phyloP scores from a whole-genome alignment of 2,329 filamentous ascomycete species.

The Alternaria burnsii region DNA sequence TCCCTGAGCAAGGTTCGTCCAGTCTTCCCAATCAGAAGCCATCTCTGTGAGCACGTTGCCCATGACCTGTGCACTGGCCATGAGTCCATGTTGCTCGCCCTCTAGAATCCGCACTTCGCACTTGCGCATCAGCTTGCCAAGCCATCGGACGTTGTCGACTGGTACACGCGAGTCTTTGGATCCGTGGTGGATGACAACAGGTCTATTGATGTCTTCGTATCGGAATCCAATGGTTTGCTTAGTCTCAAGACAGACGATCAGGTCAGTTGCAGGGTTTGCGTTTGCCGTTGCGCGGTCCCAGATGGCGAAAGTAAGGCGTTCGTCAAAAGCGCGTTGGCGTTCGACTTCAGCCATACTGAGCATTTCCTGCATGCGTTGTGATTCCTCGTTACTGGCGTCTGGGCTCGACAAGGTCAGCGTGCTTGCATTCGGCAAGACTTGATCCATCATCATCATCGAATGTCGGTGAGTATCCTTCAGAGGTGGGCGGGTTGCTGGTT shows the following conservation, averaged over 20 bases:
- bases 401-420: constrained; percentile 40
- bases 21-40: constrained; percentile 78
- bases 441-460: constrained; percentile 61
- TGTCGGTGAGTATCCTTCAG: constrained; percentile 52
- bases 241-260: constrained; percentile 91
- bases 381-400: constrained; percentile 45
- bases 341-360: constrained; percentile 74
- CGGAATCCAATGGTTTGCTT: constrained; percentile 92
- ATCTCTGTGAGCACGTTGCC: constrained; percentile 94
- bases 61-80: constrained; percentile 95
- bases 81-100: constrained; percentile 91
- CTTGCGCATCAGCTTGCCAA: constrained; percentile 90
- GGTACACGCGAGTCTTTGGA: constrained; percentile 90
- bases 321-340: constrained; percentile 79
- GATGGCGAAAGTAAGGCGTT: constrained; percentile 86
- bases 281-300: constrained; percentile 92
- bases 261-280: constrained; percentile 91
- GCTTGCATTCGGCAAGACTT: constrained; percentile 53
- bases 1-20: constrained; percentile 42
- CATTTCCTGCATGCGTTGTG: constrained; percentile 55
- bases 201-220: constrained; percentile 92
- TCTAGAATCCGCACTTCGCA: constrained; percentile 92
- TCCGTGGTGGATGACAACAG: constrained; percentile 94
- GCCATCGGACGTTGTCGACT: constrained; percentile 93
- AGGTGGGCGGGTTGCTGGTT: constrained; percentile 23